phyloP scores from a whole-genome alignment of 371 early-diverging fungal species.

The Sporodiniella umbellata region DNA sequence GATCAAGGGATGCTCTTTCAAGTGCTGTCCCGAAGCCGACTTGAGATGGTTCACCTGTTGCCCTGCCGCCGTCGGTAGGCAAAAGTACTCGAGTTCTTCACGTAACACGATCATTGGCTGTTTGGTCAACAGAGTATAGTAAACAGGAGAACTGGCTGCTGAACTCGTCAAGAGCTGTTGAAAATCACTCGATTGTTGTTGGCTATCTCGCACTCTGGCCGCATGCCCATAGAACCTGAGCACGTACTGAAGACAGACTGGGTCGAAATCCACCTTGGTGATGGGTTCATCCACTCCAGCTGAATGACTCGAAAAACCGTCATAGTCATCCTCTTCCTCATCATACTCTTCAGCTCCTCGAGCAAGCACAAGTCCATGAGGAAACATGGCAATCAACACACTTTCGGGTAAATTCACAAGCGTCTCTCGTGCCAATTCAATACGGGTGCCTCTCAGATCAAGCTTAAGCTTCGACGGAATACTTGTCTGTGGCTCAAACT shows the following conservation, averaged over 20 bases:
- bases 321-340: slow-evolving; percentile 33
- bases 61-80: slow-evolving; percentile 41
- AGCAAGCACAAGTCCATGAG: slow-evolving; percentile 68
- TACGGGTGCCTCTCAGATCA: slow-evolving; percentile 69
- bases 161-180: slow-evolving; percentile 14
- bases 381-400: slow-evolving; percentile 81
- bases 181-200: slow-evolving; percentile 17
- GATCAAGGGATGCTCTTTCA: slow-evolving; percentile 64
- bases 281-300: slow-evolving; percentile 50
- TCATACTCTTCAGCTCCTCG: slow-evolving; percentile 39
- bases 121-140: slow-evolving; percentile 62
- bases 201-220: slow-evolving; percentile 17
- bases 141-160: slow-evolving; percentile 31
- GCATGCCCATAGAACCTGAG: slow-evolving; percentile 49
- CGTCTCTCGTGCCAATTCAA: slow-evolving; percentile 71
- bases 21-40: slow-evolving; percentile 57
- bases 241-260: slow-evolving; percentile 61
- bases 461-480: slow-evolving; percentile 62
- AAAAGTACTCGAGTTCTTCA: slow-evolving; percentile 63
- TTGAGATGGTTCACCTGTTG: slow-evolving; percentile 46
- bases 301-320: slow-evolving; percentile 49
- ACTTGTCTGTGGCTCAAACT: slow-evolving; percentile 33
- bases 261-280: slow-evolving; percentile 63
- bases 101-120: slow-evolving; percentile 69
- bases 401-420: slow-evolving; percentile 75